Percentiles rank a stretch among this genome's conserved stretches.
Evolutionary conservation across 106 monocot genomes (phyloP).

Genomic region (Phalaenopsis aphrodite): DNA sequence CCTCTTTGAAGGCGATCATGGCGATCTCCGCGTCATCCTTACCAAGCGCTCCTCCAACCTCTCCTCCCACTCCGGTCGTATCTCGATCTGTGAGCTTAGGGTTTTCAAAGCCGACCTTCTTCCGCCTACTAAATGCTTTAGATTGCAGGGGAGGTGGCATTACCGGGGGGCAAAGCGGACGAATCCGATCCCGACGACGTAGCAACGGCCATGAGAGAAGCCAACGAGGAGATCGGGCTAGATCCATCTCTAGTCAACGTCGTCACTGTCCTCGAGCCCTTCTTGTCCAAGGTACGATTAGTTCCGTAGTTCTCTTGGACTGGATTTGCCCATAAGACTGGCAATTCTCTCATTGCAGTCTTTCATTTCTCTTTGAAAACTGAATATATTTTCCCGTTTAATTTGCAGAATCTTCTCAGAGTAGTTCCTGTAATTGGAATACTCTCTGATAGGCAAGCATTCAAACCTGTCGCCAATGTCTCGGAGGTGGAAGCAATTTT

Average conservation of each 20-base stretch:
- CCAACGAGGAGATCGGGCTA: conserved; percentile 44
- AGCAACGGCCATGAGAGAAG: conserved; percentile 38
- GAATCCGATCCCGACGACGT: conserved; percentile 34
- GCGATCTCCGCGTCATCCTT: conserved; percentile 23
- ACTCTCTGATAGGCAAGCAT: conserved; percentile 46
- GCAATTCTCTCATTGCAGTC: too few relatives aligned
- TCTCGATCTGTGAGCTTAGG: not conserved
- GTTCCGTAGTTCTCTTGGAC: not conserved
- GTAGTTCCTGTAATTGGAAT: conserved; percentile 69
- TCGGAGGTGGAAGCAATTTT: conserved; percentile 72
- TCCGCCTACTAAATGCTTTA: not conserved
- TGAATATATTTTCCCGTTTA: not conserved
- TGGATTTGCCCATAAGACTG: too few relatives aligned
- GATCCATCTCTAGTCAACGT: conserved; percentile 39
- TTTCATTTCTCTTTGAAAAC: too few relatives aligned
- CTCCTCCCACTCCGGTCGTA: conserved; percentile 53
- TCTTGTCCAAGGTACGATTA: conserved; percentile 52
- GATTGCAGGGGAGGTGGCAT: conserved; percentile 52
- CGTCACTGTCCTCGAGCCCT: conserved; percentile 50
- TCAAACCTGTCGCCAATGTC: conserved; percentile 45
- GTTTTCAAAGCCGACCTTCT: not conserved
- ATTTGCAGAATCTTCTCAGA: conserved; percentile 65
- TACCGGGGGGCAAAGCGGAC: conserved; percentile 44
- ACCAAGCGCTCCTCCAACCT: conserved; percentile 68
- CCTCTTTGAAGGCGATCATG: not conserved